Base-by-base conservation (phyloP, 2,329 filamentous ascomycete genomes). In the Botrytis aclada region DNA sequence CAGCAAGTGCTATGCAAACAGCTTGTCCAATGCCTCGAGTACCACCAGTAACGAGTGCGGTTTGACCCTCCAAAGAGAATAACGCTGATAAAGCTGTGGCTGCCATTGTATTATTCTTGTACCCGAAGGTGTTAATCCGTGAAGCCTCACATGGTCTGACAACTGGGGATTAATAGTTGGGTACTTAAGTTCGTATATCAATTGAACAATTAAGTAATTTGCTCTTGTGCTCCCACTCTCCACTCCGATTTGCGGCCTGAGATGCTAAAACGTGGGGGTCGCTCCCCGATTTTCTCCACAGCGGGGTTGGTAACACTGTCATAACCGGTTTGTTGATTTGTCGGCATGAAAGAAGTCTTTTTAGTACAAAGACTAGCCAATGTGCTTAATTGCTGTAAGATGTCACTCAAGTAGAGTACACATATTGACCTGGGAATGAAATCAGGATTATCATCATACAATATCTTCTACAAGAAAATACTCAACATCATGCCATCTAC, bases 11-110 rank as follows among this genome's bases (percentile, higher is more conserved):
- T 41, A 82, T 71, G n/a, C 81, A 81, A 63, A 81, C 79, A 32
- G 81, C 78, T 77, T 81, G 79, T 10, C 82, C 82, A 71, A 83
- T 82, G 10, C 82, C 82, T 54, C 82, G 78, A 18, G 81, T 82
- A 70, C 80, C 82, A 18, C 82, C 82, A 3, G 81, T 83, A 9
- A 82, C 75, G 22, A 83, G 72, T 16, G 81, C 81, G 29, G 79
- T 84, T 78, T 82, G 81, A 25, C 81, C 81, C 65, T 78, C 78
- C 18, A 83, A 76, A 54, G 80, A 79, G 72, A 82, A 83, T 60
- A 82, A 70, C 22, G 76, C 70, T 58, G 76, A 34, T 51, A 75
- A 65, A 69, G 75, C 72, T 71, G 77, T 69, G 41, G 73, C 69
- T 32, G 78, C 73, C 77, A 80, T 80, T 61, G 29, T 76, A n/a